Evolutionary conservation across 352 stramenopile species (phyloP), one percentile per base, ranked within the genome.

Genomic region (Phytophthora pistaciae): DNA sequence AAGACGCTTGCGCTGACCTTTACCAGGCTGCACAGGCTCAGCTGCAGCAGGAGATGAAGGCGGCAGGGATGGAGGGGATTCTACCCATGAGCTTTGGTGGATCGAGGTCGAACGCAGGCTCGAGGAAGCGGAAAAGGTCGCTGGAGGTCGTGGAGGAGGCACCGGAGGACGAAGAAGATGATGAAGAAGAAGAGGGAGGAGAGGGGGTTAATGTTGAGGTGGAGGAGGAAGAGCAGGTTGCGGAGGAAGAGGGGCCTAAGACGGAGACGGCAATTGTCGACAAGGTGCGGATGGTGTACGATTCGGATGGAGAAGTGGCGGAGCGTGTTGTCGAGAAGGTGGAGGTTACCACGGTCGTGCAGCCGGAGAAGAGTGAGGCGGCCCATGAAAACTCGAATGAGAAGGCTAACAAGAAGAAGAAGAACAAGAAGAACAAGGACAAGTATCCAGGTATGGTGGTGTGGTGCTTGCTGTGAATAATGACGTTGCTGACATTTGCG

Each of bases 1-100:
- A 72, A 38, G 66, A 79, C 46, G 49, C 59, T 5, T 74, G 72
- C 27, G 64, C 74, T 9, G 79, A 77, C 29, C 44, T 92, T 42
- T 92, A 90, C 53, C 62, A 82, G 16, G 82, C 84, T 60, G 85
- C 84, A 31, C 82, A 91, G 53, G 52, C 31, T 56, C 82, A 92
- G 31, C 38, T 94, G 36, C 53, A 84, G 61, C 60, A 79, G 31
- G 85, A 94, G 63, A 94, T 94, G 87, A 70, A 60, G 25, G 74
- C 72, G 5, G 87, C 83, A 1, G 87, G 87, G 0, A 74, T 92
- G 73, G 76, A 76, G 25, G 79, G 77, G 6, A 71, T 46, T 66
- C 68, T 94, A 38, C 87, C 87, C 4, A 60, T 92, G 70, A 88
- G 77, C 60, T 94, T 94, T 66, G 85, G 84, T 14, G 60, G 59